phyloP scores from a whole-genome alignment of 2,329 filamentous ascomycete genomes.

The Rosellinia necatrix region DNA sequence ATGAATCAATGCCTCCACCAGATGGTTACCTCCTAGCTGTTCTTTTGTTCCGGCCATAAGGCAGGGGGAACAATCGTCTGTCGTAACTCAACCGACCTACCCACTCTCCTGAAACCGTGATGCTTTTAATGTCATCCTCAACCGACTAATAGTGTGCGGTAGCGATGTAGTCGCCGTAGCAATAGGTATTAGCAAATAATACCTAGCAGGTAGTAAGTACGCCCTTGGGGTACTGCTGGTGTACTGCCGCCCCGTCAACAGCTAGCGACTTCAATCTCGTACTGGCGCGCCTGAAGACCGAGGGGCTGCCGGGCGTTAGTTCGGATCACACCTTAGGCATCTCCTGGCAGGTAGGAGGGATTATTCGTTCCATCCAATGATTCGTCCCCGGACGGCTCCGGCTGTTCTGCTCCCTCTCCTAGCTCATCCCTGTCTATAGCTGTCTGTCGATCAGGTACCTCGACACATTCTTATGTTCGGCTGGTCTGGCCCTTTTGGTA shows the following conservation, averaged over 20 bases:
- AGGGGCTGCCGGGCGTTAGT: too few species aligned
- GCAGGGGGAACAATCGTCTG: not conserved
- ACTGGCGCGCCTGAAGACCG: not conserved
- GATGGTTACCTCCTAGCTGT: too few species aligned
- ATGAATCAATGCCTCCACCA: too few species aligned
- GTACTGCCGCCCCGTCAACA: too few species aligned
- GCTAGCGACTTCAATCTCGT: not conserved
- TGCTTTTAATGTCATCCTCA: not conserved
- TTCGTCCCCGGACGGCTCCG: too few species aligned
- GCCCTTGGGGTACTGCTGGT: too few species aligned
- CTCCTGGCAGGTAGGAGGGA: not conserved
- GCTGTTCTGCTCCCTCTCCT: too few species aligned
- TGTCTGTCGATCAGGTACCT: conserved; percentile 1
- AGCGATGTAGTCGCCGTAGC: not conserved
- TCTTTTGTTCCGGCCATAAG: conserved; percentile 1
- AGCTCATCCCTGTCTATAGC: not conserved
- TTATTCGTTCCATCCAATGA: not conserved
- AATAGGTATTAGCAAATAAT: not conserved
- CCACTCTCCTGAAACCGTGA: conserved; percentile 23
- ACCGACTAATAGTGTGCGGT: not conserved
- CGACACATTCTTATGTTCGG: not conserved
- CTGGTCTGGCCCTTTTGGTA: not conserved
- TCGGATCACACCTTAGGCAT: too few species aligned
- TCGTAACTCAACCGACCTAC: too few species aligned
- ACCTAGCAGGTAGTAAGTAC: not conserved